These are phyloP conservation scores for Magnusiomyces tetraspermus DNA, from an alignment of 1,139 yeast genomes.

Conservation along the genomic window DNA sequence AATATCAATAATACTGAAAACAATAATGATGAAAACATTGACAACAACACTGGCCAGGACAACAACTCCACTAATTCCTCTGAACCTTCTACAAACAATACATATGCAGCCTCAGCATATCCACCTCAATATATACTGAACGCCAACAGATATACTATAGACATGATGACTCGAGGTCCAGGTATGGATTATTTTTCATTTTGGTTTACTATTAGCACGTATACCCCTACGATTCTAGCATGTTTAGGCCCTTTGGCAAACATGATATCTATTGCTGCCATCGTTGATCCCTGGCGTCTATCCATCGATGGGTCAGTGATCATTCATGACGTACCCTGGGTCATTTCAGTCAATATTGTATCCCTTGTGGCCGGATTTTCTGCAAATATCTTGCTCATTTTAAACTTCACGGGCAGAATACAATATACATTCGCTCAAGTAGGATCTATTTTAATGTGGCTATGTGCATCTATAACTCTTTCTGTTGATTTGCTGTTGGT, in stretches of 20 bases:
- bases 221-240: conserved; percentile 65
- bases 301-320: conserved; percentile 5
- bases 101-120: neutral
- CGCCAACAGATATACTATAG: neutral
- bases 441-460: conserved; percentile 55
- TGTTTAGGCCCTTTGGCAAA: conserved; percentile 73
- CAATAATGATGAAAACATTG: neutral
- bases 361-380: conserved; percentile 54
- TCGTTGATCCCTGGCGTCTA: conserved; percentile 60
- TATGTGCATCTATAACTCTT: conserved; percentile 41
- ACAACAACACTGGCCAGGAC: neutral
- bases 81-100: neutral
- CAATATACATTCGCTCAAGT: conserved; percentile 51
- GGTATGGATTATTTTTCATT: conserved; percentile 16
- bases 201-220: conserved; percentile 57
- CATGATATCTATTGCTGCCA: conserved; percentile 58
- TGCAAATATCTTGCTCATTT: conserved; percentile 55
- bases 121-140: neutral
- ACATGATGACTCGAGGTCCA: neutral
- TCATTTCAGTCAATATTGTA: conserved; percentile 48
- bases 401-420: conserved; percentile 55
- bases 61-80: neutral
- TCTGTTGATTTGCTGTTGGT: conserved; percentile 43
- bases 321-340: conserved; percentile 34
- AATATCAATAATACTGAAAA: neutral